Base-by-base conservation (phyloP, 306 rosid species). In the Astragalus glycyphyllos region DNA sequence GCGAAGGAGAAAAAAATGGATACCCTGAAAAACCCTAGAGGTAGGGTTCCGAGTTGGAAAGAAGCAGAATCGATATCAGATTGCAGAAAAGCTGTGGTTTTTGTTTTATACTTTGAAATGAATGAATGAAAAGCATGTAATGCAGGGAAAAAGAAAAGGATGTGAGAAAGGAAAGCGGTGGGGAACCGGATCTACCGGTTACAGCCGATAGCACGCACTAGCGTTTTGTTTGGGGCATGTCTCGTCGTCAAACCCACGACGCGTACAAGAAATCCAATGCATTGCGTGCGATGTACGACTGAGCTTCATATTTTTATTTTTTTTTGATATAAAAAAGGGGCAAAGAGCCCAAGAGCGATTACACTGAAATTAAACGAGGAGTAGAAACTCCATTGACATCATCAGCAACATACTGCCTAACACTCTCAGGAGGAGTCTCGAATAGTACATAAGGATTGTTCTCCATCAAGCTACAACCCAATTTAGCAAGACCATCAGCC, bases 111-210 rank as follows among this genome's bases (percentile, higher is more conserved):
- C 31, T 26, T 26, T 26, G 1, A 26, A 26, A 26, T 26, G 3
- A 26, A 26, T 20, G 56, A 73, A 69, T 70, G 61, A 12, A 55
- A 76, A 79, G 35, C 35, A 15, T 5, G 55, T 5, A 6, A 49
- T 13, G 61, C 57, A 29, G 15, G 40, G 48, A 48, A 45, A 9
- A 38, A 5, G 40, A 34, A 61, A 51, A 32, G 1, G 53, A 42
- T 1, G 5, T 12, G 41, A 56, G 34, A n/a, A 56, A 50, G 50
- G 1, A 53, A 40, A 29, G 10, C 4, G 12, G 37, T 15, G 61
- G 45, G 68, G 42, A 71, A 82, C 77, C 59, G 78, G 75, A 41
- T 40, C 31, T 57, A 79, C 86, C 85, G 85, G 90, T 38, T 45
- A 58, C 64, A 57, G 67, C 87, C 85, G 64, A 85, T 82, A 17